These are phyloP conservation scores for Teunomyces stri DNA, from an alignment of 805 yeast species.

Conservation along the genomic window DNA sequence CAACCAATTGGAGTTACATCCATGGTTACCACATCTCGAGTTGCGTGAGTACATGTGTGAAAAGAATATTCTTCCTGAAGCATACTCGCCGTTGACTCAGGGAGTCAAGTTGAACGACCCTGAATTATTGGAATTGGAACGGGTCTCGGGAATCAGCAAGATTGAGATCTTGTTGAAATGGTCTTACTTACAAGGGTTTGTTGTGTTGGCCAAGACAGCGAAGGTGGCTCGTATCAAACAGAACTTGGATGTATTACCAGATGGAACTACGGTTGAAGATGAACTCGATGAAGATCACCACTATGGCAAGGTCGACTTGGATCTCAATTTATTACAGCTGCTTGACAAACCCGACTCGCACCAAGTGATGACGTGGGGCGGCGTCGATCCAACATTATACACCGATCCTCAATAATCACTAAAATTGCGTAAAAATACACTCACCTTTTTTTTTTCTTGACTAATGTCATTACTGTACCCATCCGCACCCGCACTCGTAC, in stretches of 20 bases:
- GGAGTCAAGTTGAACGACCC: conserved; percentile 59
- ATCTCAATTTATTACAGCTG: conserved; percentile 31
- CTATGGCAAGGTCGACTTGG: conserved; percentile 41
- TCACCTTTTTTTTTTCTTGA: no score
- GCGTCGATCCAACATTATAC: conserved; percentile 30
- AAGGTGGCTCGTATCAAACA: conserved; percentile 48
- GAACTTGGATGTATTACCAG: conserved; percentile 53
- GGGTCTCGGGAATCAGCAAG: conserved; percentile 46
- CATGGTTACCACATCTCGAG: conserved; percentile 71
- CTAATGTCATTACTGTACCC: no score
- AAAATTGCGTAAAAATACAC: neutral
- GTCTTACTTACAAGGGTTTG: conserved; percentile 64
- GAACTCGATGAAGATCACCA: conserved; percentile 25
- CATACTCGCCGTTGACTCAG: conserved; percentile 76
- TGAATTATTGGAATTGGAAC: conserved; percentile 47
- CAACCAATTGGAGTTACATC: conserved; percentile 81
- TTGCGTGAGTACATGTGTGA: conserved; percentile 58
- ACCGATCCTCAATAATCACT: conserved; percentile 8
- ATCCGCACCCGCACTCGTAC: no score
- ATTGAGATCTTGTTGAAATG: conserved; percentile 71
- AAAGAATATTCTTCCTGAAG: conserved; percentile 61
- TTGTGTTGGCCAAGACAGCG: conserved; percentile 45
- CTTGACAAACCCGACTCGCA: conserved; percentile 38
- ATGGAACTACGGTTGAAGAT: conserved; percentile 14
- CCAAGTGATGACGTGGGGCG: conserved; percentile 32